Conservation (phyloP, 2,329 filamentous ascomycete species). For the Exophiala sideris region DNA sequence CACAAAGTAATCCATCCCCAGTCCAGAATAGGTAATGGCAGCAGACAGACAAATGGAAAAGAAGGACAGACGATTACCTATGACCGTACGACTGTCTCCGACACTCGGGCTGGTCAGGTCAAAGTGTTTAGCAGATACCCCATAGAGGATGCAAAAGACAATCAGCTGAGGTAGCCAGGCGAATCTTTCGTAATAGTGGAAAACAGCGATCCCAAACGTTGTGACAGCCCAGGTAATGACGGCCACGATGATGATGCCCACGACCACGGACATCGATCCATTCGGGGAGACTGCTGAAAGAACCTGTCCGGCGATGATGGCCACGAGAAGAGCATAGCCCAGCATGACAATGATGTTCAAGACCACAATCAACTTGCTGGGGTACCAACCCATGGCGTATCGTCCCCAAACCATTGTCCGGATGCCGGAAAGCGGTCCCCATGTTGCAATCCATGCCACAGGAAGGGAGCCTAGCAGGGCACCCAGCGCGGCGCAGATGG, state of each 20-base stretch:
- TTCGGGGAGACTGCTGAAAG: conserved; percentile 61
- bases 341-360: conserved; percentile 62
- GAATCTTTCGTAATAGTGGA: conserved; percentile 65
- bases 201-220: conserved; percentile 64
- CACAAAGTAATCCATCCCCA: conserved; percentile 37
- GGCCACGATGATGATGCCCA: conserved; percentile 65
- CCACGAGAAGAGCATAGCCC: conserved; percentile 58
- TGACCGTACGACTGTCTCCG: conserved; percentile 38
- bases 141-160: conserved; percentile 60
- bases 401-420: conserved; percentile 60
- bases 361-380: conserved; percentile 60
- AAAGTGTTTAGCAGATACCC: conserved; percentile 59
- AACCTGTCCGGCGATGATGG: conserved; percentile 65
- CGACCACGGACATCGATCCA: conserved; percentile 59
- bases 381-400: conserved; percentile 65
- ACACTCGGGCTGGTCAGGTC: conserved; percentile 51
- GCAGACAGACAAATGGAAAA: conserved; percentile 57
- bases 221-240: conserved; percentile 62
- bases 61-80: conserved; percentile 60
- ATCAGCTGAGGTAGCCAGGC: conserved; percentile 63
- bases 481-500: conserved; percentile 57
- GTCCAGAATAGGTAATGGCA: conserved; percentile 20
- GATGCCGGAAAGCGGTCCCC: conserved; percentile 60
- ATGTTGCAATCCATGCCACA: conserved; percentile 60
- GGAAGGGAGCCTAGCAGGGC: conserved; percentile 53